Evolutionary conservation across 1,139 yeast genomes (phyloP), one percentile per base, ranked within the genome.

Genomic region (Geotrichum cucujoidarum): DNA sequence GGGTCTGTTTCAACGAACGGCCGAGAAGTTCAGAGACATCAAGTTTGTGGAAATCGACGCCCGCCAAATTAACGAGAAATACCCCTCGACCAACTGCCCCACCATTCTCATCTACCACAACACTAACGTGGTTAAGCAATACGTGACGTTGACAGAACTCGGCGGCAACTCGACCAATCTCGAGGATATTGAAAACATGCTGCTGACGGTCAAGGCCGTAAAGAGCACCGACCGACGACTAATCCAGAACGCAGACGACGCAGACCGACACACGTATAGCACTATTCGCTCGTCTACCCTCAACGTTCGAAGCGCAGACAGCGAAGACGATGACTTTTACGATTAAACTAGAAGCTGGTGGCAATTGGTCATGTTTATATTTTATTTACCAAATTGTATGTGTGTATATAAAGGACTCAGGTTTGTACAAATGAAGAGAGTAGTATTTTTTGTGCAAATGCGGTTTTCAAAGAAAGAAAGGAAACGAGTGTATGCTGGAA

Each of bases 1-100:
- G 0, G 75, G 80, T 1, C 62, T 85, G 25, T 73, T 84, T 53
- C 64, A 50, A 21, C 57, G 68, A n/a, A 54, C 58, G 1, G 72
- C 73, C 4, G 63, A 62, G 10, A 60, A 61, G 47, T 69, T 66
- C 54, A 49, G 57, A n/a, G 96, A 92, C 59, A 68, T 92, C 59
- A 92, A 92, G 67, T 83, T 92, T 61, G 92, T 90, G 39, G 96
- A 92, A 57, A 92, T 92, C 45, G 84, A 87, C 13, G 96, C 87
- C 18, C 75, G 79, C 53, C 80, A 96, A 65, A 95, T 96, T 51
- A 85, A 90, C 55, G 97, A 90, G 60, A 81, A 83, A 62, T 92
- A 90, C 64, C 97, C 97, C 0, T 90, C 87, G 27, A 66, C 77
- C 35, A 90, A 87, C 67, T 85, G 95, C 59, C 99, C 99, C 1